A percentile compares a stretch with the other conserved stretches of the same genome.
Conservation (phyloP, 2,329 filamentous ascomycete genomes). For the Cryphonectria radicalis region DNA sequence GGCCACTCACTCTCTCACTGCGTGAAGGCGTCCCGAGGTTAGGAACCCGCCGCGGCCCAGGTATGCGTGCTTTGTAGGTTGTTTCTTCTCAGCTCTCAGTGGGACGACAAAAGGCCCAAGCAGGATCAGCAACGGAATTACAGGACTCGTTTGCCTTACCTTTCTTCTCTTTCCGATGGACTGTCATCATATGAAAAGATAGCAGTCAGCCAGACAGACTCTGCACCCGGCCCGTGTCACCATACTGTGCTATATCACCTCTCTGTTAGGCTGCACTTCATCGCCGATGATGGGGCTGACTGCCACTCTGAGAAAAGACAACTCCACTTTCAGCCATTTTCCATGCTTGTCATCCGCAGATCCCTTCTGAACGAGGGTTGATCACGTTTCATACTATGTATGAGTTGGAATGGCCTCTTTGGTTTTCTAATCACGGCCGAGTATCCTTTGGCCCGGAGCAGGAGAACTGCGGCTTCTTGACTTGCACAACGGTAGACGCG, state of each 20-base stretch:
- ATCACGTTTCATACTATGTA: neutral
- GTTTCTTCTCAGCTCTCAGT: neutral
- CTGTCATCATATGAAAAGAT: neutral
- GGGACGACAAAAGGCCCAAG: neutral
- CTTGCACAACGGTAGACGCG: neutral
- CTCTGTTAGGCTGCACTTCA: conserved; percentile 5
- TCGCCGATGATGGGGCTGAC: conserved; percentile 11
- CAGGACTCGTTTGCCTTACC: neutral
- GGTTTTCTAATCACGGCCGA: neutral
- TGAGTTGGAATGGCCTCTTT: neutral
- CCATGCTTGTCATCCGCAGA: conserved; percentile 3
- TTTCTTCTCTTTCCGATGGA: neutral
- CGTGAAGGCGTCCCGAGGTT: neutral
- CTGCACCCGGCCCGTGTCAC: neutral
- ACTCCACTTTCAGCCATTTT: neutral
- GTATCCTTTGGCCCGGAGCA: neutral
- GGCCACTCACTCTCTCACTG: neutral
- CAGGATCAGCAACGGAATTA: neutral
- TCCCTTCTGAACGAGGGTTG: neutral
- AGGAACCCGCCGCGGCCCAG: neutral
- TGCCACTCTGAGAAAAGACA: neutral
- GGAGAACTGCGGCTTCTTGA: neutral
- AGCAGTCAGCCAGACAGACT: neutral
- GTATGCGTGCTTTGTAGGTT: neutral
- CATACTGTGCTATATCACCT: neutral